A percentile compares a stretch with the other conserved stretches of the same genome.
Conservation (phyloP, 148 eudicot genomes). For the Dysphania ambrosioides region DNA sequence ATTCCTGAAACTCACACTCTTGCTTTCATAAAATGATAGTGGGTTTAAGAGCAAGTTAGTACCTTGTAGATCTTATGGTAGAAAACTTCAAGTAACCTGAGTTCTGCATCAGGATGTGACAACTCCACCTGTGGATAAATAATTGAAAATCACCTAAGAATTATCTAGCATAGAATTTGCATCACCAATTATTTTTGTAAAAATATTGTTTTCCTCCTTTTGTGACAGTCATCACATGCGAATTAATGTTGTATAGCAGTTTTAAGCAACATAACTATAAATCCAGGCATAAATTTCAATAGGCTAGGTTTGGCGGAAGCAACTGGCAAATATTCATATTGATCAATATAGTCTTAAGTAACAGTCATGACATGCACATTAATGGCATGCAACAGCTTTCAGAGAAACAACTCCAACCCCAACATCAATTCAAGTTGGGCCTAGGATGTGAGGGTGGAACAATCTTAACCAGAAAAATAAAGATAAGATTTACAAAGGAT, state of each 20-base stretch:
- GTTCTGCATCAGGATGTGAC: constrained; percentile 83
- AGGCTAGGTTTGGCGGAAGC: background rate
- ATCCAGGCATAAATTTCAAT: background rate
- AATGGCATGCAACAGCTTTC: background rate
- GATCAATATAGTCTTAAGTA: background rate
- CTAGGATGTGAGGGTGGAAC: background rate
- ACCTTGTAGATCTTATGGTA: constrained; percentile 96
- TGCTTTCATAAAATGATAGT: background rate
- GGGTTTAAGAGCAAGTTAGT: constrained; percentile 9
- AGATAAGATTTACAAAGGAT: background rate
- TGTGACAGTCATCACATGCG: background rate
- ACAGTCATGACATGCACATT: background rate
- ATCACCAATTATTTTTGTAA: background rate
- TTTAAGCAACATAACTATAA: background rate
- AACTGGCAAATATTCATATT: background rate
- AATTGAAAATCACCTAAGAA: background rate
- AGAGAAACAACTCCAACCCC: background rate
- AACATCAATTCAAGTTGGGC: background rate
- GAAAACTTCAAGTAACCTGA: constrained; percentile 87
- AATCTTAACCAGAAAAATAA: background rate
- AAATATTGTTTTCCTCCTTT: background rate
- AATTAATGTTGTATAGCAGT: background rate
- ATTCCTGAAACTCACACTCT: background rate
- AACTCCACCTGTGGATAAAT: constrained; percentile 60
- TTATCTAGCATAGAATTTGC: no score